phyloP scores from a whole-genome alignment of 257 asterid species.

The Fraxinus quadrangulata region DNA sequence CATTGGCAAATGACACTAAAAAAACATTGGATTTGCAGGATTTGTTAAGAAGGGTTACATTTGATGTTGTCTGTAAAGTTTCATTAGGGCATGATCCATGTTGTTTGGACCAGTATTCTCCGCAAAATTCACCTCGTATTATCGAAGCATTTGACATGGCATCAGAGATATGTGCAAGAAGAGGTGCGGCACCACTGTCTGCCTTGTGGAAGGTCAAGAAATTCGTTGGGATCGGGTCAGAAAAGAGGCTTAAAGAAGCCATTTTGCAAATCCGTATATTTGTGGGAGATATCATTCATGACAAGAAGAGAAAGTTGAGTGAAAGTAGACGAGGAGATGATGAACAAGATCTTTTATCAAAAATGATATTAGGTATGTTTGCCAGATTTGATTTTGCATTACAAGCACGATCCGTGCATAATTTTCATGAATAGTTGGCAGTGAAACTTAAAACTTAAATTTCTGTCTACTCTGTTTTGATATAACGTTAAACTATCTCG shows the following conservation, averaged over 20 bases:
- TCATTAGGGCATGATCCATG: slow-evolving; percentile 63
- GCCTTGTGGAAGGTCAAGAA: slow-evolving; percentile 57
- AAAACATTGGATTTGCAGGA: slow-evolving; percentile 57
- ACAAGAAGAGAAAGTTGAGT: slow-evolving; percentile 22
- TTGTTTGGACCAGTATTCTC: slow-evolving; percentile 35
- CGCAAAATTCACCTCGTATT: slow-evolving; percentile 35
- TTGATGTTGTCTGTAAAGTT: slow-evolving; percentile 56
- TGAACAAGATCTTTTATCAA: slow-evolving; percentile 41
- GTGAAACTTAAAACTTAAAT: too few species aligned
- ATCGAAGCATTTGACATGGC: slow-evolving; percentile 60
- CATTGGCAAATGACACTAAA: slow-evolving; percentile 27
- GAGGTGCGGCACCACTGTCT: slow-evolving; percentile 51
- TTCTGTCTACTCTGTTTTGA: too few species aligned
- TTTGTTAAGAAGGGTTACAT: slow-evolving; percentile 50
- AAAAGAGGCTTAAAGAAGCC: slow-evolving; percentile 47
- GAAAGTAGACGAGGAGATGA: background rate
- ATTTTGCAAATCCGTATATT: slow-evolving; percentile 42
- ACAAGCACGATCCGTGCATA: background rate
- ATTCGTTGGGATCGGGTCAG: slow-evolving; percentile 49
- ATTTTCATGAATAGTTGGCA: background rate
- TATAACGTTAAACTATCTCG: background rate
- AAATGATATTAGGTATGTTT: slow-evolving; percentile 33
- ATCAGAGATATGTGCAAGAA: slow-evolving; percentile 54
- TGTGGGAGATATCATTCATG: slow-evolving; percentile 32
- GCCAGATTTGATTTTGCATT: background rate